Evolutionary conservation across 139 green algal species (phyloP).

Genomic region (Eudorina sp.): DNA sequence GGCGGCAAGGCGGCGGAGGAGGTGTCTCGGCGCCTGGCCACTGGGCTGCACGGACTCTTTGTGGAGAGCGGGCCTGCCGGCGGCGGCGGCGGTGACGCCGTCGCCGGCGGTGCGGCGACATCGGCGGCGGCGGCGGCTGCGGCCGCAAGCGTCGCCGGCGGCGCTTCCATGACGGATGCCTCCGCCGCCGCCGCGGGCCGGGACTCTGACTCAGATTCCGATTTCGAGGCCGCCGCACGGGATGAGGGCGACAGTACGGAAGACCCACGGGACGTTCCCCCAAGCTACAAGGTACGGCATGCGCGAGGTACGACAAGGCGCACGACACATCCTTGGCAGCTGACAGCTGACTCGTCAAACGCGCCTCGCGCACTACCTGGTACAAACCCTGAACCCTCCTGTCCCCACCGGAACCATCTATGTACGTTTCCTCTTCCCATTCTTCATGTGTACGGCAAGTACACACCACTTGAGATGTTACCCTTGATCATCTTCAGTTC

Average conservation of each 20-base stretch:
- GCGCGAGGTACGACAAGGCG: no score
- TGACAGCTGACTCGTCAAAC: no score
- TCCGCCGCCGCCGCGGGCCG: neutral
- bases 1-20: conserved; percentile 40
- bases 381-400: no score
- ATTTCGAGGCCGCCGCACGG: conserved; percentile 28
- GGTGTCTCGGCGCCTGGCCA: conserved; percentile 1
- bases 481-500: no score
- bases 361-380: no score
- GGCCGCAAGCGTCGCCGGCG: neutral
- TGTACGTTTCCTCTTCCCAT: no score
- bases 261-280: conserved; percentile 53
- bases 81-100: neutral
- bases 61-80: neutral
- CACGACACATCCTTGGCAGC: no score
- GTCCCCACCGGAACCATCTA: no score
- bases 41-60: neutral
- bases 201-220: neutral
- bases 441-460: no score
- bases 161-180: neutral
- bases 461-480: no score
- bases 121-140: neutral
- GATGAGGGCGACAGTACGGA: neutral
- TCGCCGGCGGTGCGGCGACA: neutral
- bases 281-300: conserved; percentile 57